Percentiles rank a stretch among this genome's conserved stretches.
Conservation (phyloP, 2,329 filamentous ascomycete species). For the Fusarium sp. region DNA sequence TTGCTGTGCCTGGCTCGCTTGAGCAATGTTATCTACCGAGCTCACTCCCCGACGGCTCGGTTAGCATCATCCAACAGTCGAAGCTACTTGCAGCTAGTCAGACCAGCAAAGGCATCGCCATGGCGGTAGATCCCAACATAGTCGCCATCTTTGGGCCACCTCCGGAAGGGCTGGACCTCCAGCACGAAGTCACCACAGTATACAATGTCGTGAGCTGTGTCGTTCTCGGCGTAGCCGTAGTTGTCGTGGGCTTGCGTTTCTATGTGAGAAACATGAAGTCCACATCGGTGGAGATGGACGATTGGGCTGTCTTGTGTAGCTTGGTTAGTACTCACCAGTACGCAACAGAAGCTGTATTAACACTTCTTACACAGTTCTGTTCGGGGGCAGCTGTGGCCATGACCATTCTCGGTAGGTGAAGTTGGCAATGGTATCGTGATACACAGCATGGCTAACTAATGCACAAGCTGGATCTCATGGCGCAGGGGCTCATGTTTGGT, state of each 20-base stretch:
- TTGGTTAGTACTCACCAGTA: background rate
- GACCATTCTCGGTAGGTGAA: background rate
- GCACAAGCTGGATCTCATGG: constrained; percentile 1
- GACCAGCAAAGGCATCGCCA: background rate
- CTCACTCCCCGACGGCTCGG: background rate
- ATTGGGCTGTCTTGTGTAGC: constrained; percentile 17
- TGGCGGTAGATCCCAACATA: constrained; percentile 9
- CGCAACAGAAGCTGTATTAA: accelerated
- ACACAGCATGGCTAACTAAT: background rate
- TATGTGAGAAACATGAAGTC: constrained; percentile 28
- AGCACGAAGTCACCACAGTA: background rate
- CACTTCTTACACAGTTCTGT: background rate
- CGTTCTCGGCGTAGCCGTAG: background rate
- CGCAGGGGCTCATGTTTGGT: constrained; percentile 18
- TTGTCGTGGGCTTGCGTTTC: constrained; percentile 4
- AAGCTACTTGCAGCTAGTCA: background rate
- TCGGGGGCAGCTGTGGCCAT: constrained; percentile 5
- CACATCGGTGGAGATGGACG: constrained; percentile 9
- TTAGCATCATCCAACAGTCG: background rate
- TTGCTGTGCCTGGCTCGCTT: background rate
- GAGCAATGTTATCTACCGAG: constrained; percentile 5
- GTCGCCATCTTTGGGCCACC: constrained; percentile 20
- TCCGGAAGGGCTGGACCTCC: constrained; percentile 5
- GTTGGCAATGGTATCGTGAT: accelerated
- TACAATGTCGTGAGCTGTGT: constrained; percentile 16